Base-by-base conservation (phyloP, 129 eudicot genomes). In the Helianthus tuberosus region DNA sequence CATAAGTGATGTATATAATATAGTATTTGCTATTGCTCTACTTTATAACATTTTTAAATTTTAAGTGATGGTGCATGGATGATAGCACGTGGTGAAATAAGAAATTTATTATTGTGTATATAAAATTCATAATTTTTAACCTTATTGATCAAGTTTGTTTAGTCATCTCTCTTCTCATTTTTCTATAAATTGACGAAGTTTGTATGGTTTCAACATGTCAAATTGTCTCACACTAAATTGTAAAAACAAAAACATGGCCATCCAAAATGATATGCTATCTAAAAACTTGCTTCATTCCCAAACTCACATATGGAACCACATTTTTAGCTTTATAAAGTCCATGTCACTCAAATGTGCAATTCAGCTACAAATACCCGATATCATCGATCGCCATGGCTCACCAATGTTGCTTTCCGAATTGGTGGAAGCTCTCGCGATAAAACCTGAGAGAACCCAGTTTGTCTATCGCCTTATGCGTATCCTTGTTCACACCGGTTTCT, bases 311-410 rank as follows among this genome's bases (percentile, higher is more conserved):
- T 82, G 84, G 87, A 88, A 80, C 68, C 89, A 85, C 17, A 74
- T 75, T 0, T 83, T 76, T 73, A 57, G 50, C 74, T 88, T 79
- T 70, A 71, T 82, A 16, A 88, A 77, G 41, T 82, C 89, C 59
- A 85, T 88, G 89, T 80, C 86, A 6, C 80, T 84, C 27, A 84
- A 82, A 76, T 84, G 85, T 71, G 92, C 92, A 9, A 38, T 87
- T 60, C 68, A 88, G 35, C 72, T 88, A 11, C 84, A 79, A 71
- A 79, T 88, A 53, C 87, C 93, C 0, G 87, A 88, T 48, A 57
- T 79, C 49, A 84, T 88, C 25, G 61, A 84, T 75, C 76, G 69
- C 5, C 87, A 85, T 55, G 86, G 78, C 20, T 41, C 55, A 50
- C 84, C 93, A 4, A 77, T 85, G 78, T 76, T 78, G 11, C 86